Evolutionary conservation across 1,284 basidiomycete species (phyloP).

Genomic region (Pulveroboletus sp.): DNA sequence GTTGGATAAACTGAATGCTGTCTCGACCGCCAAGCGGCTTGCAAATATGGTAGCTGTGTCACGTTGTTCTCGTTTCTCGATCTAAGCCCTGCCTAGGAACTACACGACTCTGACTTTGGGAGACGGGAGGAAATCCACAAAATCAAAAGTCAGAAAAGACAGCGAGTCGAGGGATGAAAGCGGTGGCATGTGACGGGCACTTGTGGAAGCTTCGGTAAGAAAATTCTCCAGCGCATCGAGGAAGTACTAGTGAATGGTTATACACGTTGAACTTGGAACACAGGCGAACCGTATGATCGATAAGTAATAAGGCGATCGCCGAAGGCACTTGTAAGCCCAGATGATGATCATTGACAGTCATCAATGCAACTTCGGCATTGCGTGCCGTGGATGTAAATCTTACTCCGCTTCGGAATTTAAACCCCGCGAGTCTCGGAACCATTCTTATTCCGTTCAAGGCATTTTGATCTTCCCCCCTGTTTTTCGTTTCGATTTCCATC

Average conservation of each 20-base stretch:
- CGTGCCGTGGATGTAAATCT: slow-evolving; percentile 12
- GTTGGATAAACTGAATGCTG: slow-evolving; percentile 82
- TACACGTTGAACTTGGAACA: neutral
- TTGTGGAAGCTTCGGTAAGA: slow-evolving; percentile 12
- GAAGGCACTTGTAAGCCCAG: neutral
- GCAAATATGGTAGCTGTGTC: slow-evolving; percentile 80
- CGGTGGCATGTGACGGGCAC: neutral
- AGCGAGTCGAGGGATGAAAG: slow-evolving; percentile 17
- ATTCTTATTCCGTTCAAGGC: slow-evolving; percentile 12
- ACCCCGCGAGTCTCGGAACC: slow-evolving; percentile 19
- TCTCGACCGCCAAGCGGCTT: slow-evolving; percentile 89
- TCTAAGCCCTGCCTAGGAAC: slow-evolving; percentile 59
- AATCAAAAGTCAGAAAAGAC: slow-evolving; percentile 56
- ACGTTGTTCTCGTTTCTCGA: slow-evolving; percentile 5
- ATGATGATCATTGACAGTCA: too few relatives aligned
- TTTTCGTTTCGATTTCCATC: neutral
- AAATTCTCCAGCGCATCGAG: neutral
- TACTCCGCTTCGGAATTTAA: slow-evolving; percentile 24
- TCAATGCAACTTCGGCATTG: slow-evolving; percentile 10
- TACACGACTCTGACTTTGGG: slow-evolving; percentile 92
- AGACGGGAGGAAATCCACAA: slow-evolving; percentile 81
- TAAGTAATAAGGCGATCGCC: neutral
- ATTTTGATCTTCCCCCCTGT: slow-evolving; percentile 27
- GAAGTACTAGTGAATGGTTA: neutral
- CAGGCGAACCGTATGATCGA: neutral